Percentiles rank a stretch among this genome's conserved stretches.
These are phyloP conservation scores for Leptographium galeiforme DNA, from an alignment of 2,329 filamentous ascomycete species.

Conservation along the genomic window DNA sequence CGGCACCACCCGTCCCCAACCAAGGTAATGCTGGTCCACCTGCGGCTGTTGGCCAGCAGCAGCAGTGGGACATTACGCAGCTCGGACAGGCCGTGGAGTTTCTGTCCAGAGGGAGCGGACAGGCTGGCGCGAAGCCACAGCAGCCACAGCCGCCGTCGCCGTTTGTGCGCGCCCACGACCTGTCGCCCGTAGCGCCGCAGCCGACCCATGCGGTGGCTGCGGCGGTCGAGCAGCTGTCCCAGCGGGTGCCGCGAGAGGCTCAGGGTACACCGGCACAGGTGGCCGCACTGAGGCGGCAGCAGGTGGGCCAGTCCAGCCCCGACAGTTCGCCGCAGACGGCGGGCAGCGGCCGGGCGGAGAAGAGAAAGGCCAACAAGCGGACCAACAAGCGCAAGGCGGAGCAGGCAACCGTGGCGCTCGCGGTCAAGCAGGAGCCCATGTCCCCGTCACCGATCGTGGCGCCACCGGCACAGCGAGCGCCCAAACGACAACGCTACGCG, in stretches of 20 bases:
- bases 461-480: slow-evolving; percentile 37
- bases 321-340: slow-evolving; percentile 44
- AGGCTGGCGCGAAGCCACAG: neutral
- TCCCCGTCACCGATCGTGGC: slow-evolving; percentile 46
- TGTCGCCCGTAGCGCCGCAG: slow-evolving; percentile 60
- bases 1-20: neutral
- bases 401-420: slow-evolving; percentile 33
- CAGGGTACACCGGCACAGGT: slow-evolving; percentile 37
- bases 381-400: slow-evolving; percentile 41
- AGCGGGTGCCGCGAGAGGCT: neutral
- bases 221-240: slow-evolving; percentile 17
- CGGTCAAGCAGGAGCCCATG: slow-evolving; percentile 51
- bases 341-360: slow-evolving; percentile 12
- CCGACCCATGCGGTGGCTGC: slow-evolving; percentile 55
- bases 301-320: slow-evolving; percentile 36
- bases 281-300: slow-evolving; percentile 39
- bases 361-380: slow-evolving; percentile 41
- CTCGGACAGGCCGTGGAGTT: neutral
- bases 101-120: neutral
- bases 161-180: slow-evolving; percentile 59
- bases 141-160: slow-evolving; percentile 19
- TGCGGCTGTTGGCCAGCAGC: neutral
- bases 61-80: neutral
- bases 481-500: slow-evolving; percentile 41
- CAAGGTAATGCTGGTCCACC: neutral